These are phyloP conservation scores for Fomitopsis serialis DNA, from an alignment of 768 basidiomycete species.

Conservation along the genomic window DNA sequence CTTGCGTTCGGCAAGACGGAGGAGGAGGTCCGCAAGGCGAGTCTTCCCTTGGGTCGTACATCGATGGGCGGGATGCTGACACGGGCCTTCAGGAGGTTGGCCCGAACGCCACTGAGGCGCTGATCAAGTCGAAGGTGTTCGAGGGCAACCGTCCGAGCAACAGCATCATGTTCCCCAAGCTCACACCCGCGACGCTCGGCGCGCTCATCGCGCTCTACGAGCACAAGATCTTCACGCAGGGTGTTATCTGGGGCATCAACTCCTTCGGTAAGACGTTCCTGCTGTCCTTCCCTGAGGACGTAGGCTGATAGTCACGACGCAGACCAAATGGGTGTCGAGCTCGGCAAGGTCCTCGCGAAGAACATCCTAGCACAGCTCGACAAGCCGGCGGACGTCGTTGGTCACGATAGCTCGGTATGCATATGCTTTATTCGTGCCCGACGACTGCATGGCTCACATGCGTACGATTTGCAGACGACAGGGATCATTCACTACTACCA, in stretches of 20 bases:
- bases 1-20: slow-evolving; percentile 97
- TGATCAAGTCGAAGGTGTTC: slow-evolving; percentile 97
- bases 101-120: slow-evolving; percentile 66
- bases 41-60: not conserved
- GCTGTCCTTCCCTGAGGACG: not conserved
- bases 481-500: slow-evolving; percentile 98
- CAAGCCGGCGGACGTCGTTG: slow-evolving; percentile 71
- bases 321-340: slow-evolving; percentile 99
- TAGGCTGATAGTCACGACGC: not conserved
- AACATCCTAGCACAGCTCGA: slow-evolving; percentile 86
- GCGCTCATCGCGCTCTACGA: slow-evolving; percentile 88
- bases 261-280: slow-evolving; percentile 69
- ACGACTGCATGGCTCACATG: slow-evolving; percentile 1
- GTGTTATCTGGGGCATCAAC: slow-evolving; percentile 98
- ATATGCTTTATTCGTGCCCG: not conserved
- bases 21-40: slow-evolving; percentile 58
- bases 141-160: slow-evolving; percentile 97
- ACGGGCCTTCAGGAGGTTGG: slow-evolving; percentile 44
- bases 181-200: slow-evolving; percentile 89
- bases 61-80: not conserved
- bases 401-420: slow-evolving; percentile 81
- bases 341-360: slow-evolving; percentile 97
- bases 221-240: slow-evolving; percentile 99
- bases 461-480: slow-evolving; percentile 57
- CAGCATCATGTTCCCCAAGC: slow-evolving; percentile 88